These are phyloP conservation scores for Macrolepiota fuliginosa DNA, from an alignment of 768 basidiomycete species.

Conservation along the genomic window DNA sequence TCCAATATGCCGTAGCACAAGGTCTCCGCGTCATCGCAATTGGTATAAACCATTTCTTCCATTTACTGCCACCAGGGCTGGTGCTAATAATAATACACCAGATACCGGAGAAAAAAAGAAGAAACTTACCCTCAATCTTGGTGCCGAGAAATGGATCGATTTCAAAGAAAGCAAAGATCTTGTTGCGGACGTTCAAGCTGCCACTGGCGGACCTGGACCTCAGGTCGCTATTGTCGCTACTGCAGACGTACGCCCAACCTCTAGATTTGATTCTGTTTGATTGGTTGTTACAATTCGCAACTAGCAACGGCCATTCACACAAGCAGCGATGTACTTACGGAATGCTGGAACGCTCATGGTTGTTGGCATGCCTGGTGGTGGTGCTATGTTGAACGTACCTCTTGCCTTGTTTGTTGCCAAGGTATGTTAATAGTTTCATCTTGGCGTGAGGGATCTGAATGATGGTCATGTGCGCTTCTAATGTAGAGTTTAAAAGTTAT, in stretches of 20 bases:
- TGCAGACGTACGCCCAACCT: conserved; percentile 26
- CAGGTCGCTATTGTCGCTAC: conserved; percentile 67
- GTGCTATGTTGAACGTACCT: conserved; percentile 37
- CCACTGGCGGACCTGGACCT: conserved; percentile 67
- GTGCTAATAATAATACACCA: conserved; percentile 16
- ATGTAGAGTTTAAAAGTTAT: conserved; percentile 55
- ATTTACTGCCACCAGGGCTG: neutral
- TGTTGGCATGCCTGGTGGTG: conserved; percentile 71
- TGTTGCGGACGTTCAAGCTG: conserved; percentile 60
- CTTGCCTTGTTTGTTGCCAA: neutral
- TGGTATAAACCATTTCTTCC: conserved; percentile 27
- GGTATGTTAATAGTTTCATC: neutral
- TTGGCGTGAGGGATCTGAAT: neutral
- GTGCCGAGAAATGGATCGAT: conserved; percentile 79
- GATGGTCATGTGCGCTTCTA: no score
- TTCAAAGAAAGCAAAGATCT: conserved; percentile 68
- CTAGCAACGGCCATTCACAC: conserved; percentile 37
- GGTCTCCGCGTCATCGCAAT: conserved; percentile 83
- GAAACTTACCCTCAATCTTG: conserved; percentile 55
- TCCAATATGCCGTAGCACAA: conserved; percentile 78
- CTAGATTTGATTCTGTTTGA: no score
- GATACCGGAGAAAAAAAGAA: conserved; percentile 78
- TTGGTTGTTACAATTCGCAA: neutral
- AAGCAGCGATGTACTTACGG: conserved; percentile 75
- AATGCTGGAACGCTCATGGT: conserved; percentile 71